phyloP scores from a whole-genome alignment of 2,329 filamentous ascomycete genomes.

The Beauveria australis region DNA sequence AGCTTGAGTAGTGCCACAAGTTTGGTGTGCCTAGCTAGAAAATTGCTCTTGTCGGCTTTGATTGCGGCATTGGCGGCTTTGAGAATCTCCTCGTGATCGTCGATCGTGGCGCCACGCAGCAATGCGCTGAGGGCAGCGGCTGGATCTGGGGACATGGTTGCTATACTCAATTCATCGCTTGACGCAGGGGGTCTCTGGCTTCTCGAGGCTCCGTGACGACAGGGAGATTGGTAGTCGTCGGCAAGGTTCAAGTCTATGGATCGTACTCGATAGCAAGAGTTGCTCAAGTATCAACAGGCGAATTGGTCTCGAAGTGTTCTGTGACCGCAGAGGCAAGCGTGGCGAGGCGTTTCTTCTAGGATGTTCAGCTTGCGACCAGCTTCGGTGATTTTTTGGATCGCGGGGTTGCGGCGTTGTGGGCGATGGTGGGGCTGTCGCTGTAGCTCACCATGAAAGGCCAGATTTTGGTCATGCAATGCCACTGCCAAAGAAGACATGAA shows the following conservation, averaged over 20 bases:
- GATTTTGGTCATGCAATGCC: background rate
- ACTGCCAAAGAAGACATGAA: too few species aligned
- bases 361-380: background rate
- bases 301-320: too few species aligned
- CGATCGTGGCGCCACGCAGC: conserved; percentile 46
- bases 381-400: conserved; percentile 9
- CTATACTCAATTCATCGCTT: conserved; percentile 18
- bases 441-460: background rate
- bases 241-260: background rate
- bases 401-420: conserved; percentile 12
- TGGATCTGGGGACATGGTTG: conserved; percentile 35
- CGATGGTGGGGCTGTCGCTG: conserved; percentile 6
- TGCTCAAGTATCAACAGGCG: background rate
- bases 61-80: conserved; percentile 53
- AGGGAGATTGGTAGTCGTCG: background rate
- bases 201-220: background rate
- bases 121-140: conserved; percentile 44
- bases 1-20: conserved; percentile 71
- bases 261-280: background rate
- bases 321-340: background rate
- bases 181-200: background rate
- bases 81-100: conserved; percentile 69
- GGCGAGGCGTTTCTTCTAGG: background rate
- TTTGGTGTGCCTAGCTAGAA: conserved; percentile 58
- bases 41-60: conserved; percentile 51